phyloP scores from a whole-genome alignment of 2,329 filamentous ascomycete genomes.

The Cryphonectria parasitica region DNA sequence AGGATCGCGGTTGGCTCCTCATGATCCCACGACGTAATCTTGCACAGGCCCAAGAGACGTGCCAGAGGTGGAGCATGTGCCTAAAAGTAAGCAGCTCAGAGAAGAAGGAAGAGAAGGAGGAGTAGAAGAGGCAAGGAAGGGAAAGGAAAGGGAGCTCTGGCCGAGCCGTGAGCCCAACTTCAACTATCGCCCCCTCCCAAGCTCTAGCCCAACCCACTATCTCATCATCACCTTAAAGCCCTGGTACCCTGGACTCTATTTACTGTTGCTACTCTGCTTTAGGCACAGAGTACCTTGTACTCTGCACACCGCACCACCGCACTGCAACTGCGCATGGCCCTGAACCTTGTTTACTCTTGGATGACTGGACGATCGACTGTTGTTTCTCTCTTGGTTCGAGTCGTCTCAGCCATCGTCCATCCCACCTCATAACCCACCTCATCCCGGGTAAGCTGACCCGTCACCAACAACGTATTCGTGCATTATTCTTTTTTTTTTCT shows the following conservation, averaged over 20 bases:
- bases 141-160: background rate
- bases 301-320: slow-evolving; percentile 5
- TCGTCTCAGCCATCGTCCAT: background rate
- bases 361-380: slow-evolving; percentile 1
- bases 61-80: background rate
- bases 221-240: background rate
- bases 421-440: slow-evolving; percentile 1
- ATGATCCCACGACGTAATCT: slow-evolving; percentile 7
- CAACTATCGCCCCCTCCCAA: background rate
- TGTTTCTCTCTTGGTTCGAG: slow-evolving; percentile 6
- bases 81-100: background rate
- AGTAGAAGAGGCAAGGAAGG: background rate
- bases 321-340: background rate
- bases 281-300: background rate
- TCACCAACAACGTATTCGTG: background rate
- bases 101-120: background rate
- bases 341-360: slow-evolving; percentile 4
- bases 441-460: slow-evolving; percentile 2
- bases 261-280: background rate
- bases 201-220: background rate
- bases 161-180: slow-evolving; percentile 6
- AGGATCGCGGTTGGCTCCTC: slow-evolving; percentile 25
- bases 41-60: background rate
- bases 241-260: background rate
- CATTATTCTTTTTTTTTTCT: background rate